A percentile compares a stretch with the other conserved stretches of the same genome.
phyloP scores from a whole-genome alignment of 805 yeast species.

The Kuraishia capsulata region DNA sequence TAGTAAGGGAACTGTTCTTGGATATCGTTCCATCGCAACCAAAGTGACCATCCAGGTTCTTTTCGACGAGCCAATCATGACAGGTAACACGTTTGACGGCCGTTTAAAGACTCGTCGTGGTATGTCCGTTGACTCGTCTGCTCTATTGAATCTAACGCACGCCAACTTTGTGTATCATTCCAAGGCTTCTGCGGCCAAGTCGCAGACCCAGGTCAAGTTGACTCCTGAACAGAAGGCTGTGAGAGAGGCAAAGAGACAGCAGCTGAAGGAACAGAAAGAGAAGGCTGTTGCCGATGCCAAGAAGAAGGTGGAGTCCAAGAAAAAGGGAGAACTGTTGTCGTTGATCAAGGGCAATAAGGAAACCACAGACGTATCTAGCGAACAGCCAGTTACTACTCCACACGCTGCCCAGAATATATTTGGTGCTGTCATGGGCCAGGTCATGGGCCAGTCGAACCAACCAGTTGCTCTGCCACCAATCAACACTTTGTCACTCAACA shows the following conservation, averaged over 20 bases:
- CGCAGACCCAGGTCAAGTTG: slow-evolving; percentile 10
- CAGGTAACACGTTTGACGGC: slow-evolving; percentile 79
- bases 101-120: slow-evolving; percentile 76
- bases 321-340: slow-evolving; percentile 33
- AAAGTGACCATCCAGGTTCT: slow-evolving; percentile 64
- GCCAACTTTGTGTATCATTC: slow-evolving; percentile 73
- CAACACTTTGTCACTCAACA: too few species aligned
- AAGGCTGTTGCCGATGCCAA: slow-evolving; percentile 11
- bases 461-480: too few species aligned
- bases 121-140: slow-evolving; percentile 68
- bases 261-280: slow-evolving; percentile 5
- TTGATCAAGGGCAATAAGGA: slow-evolving; percentile 29
- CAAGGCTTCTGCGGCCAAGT: slow-evolving; percentile 41
- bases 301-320: slow-evolving; percentile 18
- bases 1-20: slow-evolving; percentile 84
- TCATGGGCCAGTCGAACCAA: slow-evolving; percentile 9
- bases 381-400: background rate
- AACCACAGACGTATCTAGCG: background rate
- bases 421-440: slow-evolving; percentile 18
- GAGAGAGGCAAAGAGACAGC: slow-evolving; percentile 1
- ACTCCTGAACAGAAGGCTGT: background rate
- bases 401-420: slow-evolving; percentile 17
- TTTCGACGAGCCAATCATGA: slow-evolving; percentile 75
- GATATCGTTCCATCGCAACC: slow-evolving; percentile 46
- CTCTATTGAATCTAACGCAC: slow-evolving; percentile 68